Evolutionary conservation across 2,329 filamentous ascomycete genomes (phyloP), one percentile per base, ranked within the genome.

Genomic region (Hymenoscyphus occultus): DNA sequence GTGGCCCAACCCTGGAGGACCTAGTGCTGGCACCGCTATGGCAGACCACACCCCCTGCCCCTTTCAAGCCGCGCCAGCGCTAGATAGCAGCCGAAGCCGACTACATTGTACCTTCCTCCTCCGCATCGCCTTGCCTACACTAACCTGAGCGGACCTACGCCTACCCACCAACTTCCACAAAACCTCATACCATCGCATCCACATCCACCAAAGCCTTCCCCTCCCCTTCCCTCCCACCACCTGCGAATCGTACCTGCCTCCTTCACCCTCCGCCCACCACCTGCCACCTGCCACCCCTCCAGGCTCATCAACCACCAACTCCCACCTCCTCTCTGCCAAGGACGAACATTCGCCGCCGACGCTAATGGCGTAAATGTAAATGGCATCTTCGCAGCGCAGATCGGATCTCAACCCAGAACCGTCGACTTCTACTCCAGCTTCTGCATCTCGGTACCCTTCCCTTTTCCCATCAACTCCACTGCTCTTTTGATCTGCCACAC

Each of bases 371-470:
- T 66, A 61, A 57, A 65, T 60, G 56, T 57, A 51, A 51, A 65
- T 65, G 64, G 64, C 64, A 65, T 63, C 60, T 65, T 65, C 64
- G 61, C 64, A 66, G 61, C 64, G 64, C 42, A 64, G 59, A 66
- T 63, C 64, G 64, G 64, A 66, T 66, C 63, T 61, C 63, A 61
- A 67, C 63, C 63, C 63, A 65, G 65, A 67, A 63, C 63, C 58
- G 54, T 57, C 65, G 39, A 65, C 62, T 60, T 60, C 60, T 22
- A 48, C 65, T 16, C 54, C 65, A 51, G 61, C 65, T 65, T 67
- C 66, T 61, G 57, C 68, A 61, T 56, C 65, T 62, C 68, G 69
- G 69, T 70, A 70, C 66, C 19, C 68, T 59, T 59, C 60, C 64
- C 65, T 58, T 60, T 28, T 64, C 60, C 63, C 60, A 63, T 67